Evolutionary conservation across 768 basidiomycete species (phyloP), one percentile per base, ranked within the genome.

Genomic region (Lactarius hengduanensis): DNA sequence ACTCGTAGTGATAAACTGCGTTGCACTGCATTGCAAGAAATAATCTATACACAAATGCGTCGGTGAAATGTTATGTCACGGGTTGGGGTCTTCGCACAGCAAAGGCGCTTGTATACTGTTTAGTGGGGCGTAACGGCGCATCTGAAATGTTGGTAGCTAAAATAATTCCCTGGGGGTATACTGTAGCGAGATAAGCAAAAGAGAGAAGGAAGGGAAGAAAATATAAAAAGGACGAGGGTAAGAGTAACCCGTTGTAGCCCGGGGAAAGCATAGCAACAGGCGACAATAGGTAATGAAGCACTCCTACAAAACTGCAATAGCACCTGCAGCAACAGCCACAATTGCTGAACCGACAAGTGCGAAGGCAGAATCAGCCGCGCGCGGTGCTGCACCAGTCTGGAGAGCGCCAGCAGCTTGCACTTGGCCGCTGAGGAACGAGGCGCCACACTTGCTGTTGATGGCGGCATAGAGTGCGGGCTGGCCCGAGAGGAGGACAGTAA

Each of bases 321-420:
- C 72, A 1, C 71, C 76, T 15, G 79, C 69, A 20, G 75, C 78
- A 11, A 76, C 73, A 26, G 76, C 74, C 38, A 75, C 78, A 6
- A 79, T 59, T 40, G 78, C 59, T 22, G 76, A 74, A 53, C 78
- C 65, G 28, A 79, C 61, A 36, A 73, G 69, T 15, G 74, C 71
- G 30, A 75, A 71, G 60, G 74, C 57, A 18, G 76, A 73, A 34
- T 75, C 69, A 18, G 67, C 69, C 2, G 71, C 54, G 16, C 71
- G 73, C 38, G 74, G 66, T 41, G 77, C 77, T 13, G 71, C 76
- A 26, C 82, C 76, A 7, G 70, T 67, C 6, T 81, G 79, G 60
- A 87, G 73, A 28, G 81, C 81, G 70, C 90, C 90, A 43, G 89
- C 91, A 55, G 89, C 90, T 73, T 86, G 80, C 38, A 89, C 84